Conservation (phyloP, 371 early-diverging fungal species). For the Parasitella parasitica region DNA sequence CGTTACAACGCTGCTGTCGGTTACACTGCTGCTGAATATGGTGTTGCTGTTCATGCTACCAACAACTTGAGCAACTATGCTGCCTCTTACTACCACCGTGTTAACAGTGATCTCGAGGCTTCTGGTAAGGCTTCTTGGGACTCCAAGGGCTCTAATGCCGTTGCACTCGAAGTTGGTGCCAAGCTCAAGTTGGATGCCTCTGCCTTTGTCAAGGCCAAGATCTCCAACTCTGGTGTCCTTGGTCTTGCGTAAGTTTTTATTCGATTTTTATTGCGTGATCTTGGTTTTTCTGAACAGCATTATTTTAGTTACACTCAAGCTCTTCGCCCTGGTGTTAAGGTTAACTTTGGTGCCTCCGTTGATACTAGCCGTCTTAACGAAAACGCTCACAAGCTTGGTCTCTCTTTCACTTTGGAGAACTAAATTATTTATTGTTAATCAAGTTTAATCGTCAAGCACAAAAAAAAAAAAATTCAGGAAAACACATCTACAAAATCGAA, state of each 20-base stretch:
- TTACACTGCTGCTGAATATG: slow-evolving; percentile 85
- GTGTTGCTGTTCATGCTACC: slow-evolving; percentile 82
- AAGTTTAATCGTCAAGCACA: neutral
- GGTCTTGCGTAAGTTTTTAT: slow-evolving; percentile 69
- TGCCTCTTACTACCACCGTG: slow-evolving; percentile 95
- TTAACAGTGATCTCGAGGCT: slow-evolving; percentile 87
- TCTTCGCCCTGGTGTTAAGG: slow-evolving; percentile 94
- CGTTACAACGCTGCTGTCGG: slow-evolving; percentile 88
- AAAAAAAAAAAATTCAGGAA: neutral
- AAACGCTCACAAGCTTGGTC: slow-evolving; percentile 95
- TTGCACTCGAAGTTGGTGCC: slow-evolving; percentile 93
- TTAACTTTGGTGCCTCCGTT: slow-evolving; percentile 87
- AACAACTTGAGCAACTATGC: slow-evolving; percentile 74
- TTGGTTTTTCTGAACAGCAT: neutral
- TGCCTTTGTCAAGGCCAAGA: slow-evolving; percentile 95
- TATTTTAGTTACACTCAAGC: slow-evolving; percentile 78
- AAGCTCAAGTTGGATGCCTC: slow-evolving; percentile 88
- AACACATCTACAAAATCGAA: neutral
- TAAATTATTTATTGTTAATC: slow-evolving; percentile 36
- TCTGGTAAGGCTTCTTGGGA: slow-evolving; percentile 94
- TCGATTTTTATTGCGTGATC: neutral
- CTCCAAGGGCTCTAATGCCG: slow-evolving; percentile 69
- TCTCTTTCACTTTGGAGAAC: slow-evolving; percentile 84
- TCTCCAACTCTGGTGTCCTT: slow-evolving; percentile 91
- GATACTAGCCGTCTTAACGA: slow-evolving; percentile 91